Conservation (phyloP, 2,329 filamentous ascomycete genomes). For the Alternaria angustiovoidea region DNA sequence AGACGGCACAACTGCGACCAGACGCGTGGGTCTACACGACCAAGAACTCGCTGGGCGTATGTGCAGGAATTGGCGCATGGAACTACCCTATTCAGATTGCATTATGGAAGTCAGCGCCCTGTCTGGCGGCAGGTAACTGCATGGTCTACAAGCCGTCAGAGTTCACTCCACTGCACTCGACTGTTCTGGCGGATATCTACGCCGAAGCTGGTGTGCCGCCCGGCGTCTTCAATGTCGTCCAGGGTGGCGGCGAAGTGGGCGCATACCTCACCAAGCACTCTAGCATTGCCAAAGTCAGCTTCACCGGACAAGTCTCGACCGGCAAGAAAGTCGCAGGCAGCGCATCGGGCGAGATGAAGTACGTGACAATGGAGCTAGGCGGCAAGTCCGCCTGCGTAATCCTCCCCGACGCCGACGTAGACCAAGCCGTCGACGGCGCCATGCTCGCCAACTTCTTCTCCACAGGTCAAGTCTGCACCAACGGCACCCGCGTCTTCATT, state of each 20-base stretch:
- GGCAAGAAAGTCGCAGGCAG: conserved; percentile 81
- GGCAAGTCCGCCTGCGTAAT: conserved; percentile 85
- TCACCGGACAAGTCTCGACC: conserved; percentile 86
- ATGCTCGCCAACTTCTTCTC: conserved; percentile 97
- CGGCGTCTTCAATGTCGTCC: conserved; percentile 87
- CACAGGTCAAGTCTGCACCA: conserved; percentile 90
- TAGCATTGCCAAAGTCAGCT: conserved; percentile 82
- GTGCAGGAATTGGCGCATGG: conserved; percentile 88
- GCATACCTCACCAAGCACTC: conserved; percentile 77
- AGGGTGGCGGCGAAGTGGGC: conserved; percentile 80
- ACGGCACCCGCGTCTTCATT: conserved; percentile 88
- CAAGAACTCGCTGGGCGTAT: conserved; percentile 83
- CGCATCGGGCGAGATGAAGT: conserved; percentile 83
- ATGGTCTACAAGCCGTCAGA: conserved; percentile 94
- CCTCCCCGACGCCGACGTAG: conserved; percentile 79
- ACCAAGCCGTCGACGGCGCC: conserved; percentile 83
- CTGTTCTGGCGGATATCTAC: conserved; percentile 78
- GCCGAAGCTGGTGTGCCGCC: conserved; percentile 79
- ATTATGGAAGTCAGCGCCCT: conserved; percentile 87
- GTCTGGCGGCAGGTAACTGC: conserved; percentile 84
- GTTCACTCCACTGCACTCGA: conserved; percentile 83
- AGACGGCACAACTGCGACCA: conserved; percentile 75
- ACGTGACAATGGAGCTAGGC: conserved; percentile 90
- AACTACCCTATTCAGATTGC: conserved; percentile 93
- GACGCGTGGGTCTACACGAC: conserved; percentile 84